Evolutionary conservation across 768 basidiomycete species (phyloP).

Genomic region (Russula olivacea): DNA sequence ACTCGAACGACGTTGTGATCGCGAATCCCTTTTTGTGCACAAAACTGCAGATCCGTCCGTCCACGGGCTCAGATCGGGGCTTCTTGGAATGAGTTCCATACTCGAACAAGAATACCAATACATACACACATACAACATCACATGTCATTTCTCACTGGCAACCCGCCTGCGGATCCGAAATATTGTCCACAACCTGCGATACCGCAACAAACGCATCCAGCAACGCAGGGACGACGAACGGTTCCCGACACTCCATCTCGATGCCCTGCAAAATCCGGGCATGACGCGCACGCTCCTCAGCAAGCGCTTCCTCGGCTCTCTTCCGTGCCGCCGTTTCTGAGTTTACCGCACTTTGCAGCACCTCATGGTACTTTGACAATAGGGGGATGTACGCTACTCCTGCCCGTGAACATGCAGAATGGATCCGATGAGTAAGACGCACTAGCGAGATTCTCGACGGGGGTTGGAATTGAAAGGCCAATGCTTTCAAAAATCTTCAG

Average conservation of each 20-base stretch:
- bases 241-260: conserved; percentile 26
- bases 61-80: conserved; percentile 3
- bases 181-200: conserved; percentile 26
- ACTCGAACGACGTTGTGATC: not conserved
- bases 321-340: not conserved
- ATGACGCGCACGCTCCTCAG: conserved; percentile 15
- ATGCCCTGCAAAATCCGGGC: conserved; percentile 18
- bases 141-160: not conserved
- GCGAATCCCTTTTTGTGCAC: conserved; percentile 1
- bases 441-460: conserved; percentile 3
- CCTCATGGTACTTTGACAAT: not conserved
- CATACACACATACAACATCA: not conserved
- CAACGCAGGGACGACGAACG: conserved; percentile 33
- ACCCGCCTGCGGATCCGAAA: not conserved
- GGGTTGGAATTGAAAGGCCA: conserved; percentile 3
- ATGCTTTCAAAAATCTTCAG: not conserved
- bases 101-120: not conserved
- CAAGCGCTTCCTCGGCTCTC: conserved; percentile 10
- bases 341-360: not conserved
- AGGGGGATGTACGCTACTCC: not conserved
- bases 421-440: not conserved
- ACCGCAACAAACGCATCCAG: conserved; percentile 31
- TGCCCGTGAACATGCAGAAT: not conserved
- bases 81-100: not conserved
- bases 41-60: not conserved